Evolutionary conservation across 2,329 filamentous ascomycete genomes (phyloP).

Genomic region (Ilyonectria mors-panacis): DNA sequence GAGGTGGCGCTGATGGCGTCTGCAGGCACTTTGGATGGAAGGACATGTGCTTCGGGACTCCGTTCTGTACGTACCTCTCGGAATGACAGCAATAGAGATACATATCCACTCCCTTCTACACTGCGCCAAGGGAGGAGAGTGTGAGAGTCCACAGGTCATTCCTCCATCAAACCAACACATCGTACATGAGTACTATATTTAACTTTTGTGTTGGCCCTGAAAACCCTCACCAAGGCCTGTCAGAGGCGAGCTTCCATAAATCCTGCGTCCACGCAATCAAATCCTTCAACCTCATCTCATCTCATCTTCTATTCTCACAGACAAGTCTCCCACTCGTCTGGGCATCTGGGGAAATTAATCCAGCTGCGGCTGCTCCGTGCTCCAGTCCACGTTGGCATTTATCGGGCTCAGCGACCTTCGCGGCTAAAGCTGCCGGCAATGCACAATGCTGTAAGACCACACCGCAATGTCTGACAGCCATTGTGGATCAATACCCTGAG

Average conservation of each 20-base stretch:
- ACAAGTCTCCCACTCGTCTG: slow-evolving; percentile 5
- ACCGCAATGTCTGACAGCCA: neutral
- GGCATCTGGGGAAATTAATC: neutral
- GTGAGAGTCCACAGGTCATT: neutral
- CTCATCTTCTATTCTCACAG: slow-evolving; percentile 2
- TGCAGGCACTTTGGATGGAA: slow-evolving; percentile 13
- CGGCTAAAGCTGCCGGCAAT: neutral
- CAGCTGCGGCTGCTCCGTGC: neutral
- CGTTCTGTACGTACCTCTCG: neutral
- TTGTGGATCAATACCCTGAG: slow-evolving; percentile 4
- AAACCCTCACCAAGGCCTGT: neutral
- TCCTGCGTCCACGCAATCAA: neutral
- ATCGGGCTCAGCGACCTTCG: neutral
- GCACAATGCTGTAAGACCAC: neutral
- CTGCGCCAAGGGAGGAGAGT: neutral
- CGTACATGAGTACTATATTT: neutral
- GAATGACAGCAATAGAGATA: neutral
- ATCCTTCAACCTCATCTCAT: slow-evolving; percentile 16
- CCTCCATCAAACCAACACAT: neutral
- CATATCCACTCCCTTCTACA: neutral
- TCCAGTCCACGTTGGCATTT: neutral
- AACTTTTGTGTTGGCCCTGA: neutral
- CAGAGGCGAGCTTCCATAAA: neutral
- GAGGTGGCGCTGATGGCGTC: slow-evolving; percentile 34
- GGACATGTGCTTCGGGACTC: neutral